Base-by-base conservation (phyloP, 2,329 filamentous ascomycete species). In the Phaeosphaeria sp. region DNA sequence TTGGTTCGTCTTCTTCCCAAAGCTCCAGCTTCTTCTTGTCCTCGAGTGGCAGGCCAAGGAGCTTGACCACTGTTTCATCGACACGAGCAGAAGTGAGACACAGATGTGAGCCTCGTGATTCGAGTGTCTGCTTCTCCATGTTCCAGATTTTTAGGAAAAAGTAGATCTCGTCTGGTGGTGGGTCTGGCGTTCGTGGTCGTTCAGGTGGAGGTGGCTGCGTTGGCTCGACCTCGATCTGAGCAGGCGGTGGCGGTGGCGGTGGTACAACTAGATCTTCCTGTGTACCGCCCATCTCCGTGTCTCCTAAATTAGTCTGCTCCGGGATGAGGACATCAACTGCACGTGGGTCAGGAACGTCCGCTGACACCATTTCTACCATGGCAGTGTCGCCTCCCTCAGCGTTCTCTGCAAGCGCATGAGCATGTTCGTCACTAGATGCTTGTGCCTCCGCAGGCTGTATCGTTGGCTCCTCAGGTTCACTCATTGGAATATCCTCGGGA, bases 1-100 rank as follows among this genome's bases (percentile, higher is more conserved):
- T 61, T 1, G 72, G 55, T 17, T 74, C 69, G 23, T 84, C 80
- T 15, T 81, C 77, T 56, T 86, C 82, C 62, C 83, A 85, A 6
- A 82, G 64, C 57, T 86, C 83, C 46, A 86, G 71, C 60, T 72
- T 73, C 50, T 72, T 69, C 63, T 75, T 73, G 39, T 72, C 66
- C 50, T 77, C 72, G 15, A 64, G 50, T 11, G 71, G 65, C 7
- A 75, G 52, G 2, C 65, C 64, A 4, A 79, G 66, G 9, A 73
- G 52, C 18, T 67, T 65, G 6, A 68, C 58, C 6, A 78, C 58
- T 2, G 71, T 75, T 30, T 66, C 66, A 39, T 78, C 76, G 7
- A 79, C 66, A 46, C 72, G 70, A 15, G 70, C 72, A 18, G 67
- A 68, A 48, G 69, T 73, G 7, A 65, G 64, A 13, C 63, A 70